These are phyloP conservation scores for Ramalina peruviana DNA, from an alignment of 495 filamentous ascomycete species.

Conservation along the genomic window DNA sequence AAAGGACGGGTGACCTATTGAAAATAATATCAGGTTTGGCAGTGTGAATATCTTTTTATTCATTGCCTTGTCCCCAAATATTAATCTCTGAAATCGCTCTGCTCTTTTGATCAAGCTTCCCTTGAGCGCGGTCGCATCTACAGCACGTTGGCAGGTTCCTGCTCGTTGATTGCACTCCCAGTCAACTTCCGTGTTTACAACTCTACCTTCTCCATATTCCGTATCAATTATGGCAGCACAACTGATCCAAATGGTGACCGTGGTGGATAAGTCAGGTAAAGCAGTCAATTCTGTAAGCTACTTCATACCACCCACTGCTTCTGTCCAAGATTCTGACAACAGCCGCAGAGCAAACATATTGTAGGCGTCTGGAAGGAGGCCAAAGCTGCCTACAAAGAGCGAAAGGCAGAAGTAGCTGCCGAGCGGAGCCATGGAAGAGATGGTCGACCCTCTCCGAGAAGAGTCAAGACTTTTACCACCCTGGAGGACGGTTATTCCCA, in stretches of 20 bases:
- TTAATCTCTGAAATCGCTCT: too few relatives aligned
- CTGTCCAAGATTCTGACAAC: constrained; percentile 15
- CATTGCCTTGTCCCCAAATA: too few relatives aligned
- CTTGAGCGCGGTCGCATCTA: too few relatives aligned
- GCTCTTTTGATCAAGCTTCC: too few relatives aligned
- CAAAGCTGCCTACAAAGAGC: constrained; percentile 68
- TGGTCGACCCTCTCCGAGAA: constrained; percentile 36
- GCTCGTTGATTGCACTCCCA: too few relatives aligned
- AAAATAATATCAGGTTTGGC: too few relatives aligned
- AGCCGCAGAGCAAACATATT: constrained; percentile 66
- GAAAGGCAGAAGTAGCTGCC: constrained; percentile 62
- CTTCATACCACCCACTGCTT: not conserved
- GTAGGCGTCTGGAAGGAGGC: constrained; percentile 80
- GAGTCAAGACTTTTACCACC: constrained; percentile 30
- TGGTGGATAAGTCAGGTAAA: constrained; percentile 87
- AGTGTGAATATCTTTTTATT: too few relatives aligned
- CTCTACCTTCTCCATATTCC: not conserved
- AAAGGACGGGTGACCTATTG: too few relatives aligned
- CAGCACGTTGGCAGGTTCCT: too few relatives aligned
- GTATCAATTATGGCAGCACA: constrained; percentile 20
- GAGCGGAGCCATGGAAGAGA: constrained; percentile 44
- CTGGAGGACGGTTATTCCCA: constrained; percentile 38
- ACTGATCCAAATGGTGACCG: constrained; percentile 63
- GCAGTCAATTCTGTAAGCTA: constrained; percentile 72
- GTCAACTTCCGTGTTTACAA: too few relatives aligned